Evolutionary conservation across 768 basidiomycete species (phyloP).

Genomic region (Piloderma croceum): DNA sequence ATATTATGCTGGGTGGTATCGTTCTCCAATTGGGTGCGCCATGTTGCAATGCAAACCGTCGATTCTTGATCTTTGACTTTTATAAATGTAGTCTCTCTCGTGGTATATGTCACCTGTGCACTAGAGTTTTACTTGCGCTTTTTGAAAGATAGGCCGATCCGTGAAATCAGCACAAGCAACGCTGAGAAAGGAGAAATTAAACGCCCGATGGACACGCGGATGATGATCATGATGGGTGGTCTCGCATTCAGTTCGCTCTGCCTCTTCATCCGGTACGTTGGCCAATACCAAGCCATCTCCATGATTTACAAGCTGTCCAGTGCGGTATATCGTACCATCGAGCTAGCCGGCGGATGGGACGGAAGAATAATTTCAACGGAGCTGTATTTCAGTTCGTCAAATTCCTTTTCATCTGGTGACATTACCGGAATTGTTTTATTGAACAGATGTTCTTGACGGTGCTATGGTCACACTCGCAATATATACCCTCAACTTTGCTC

Average conservation of each 20-base stretch:
- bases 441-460: conserved; percentile 45
- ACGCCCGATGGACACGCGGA: neutral
- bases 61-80: neutral
- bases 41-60: neutral
- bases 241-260: conserved; percentile 7
- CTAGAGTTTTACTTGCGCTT: conserved; percentile 45
- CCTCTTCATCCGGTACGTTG: conserved; percentile 17
- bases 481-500: conserved; percentile 38
- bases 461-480: conserved; percentile 43
- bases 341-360: conserved; percentile 46
- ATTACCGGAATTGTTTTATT: neutral
- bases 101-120: conserved; percentile 35
- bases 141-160: conserved; percentile 29
- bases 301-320: conserved; percentile 19
- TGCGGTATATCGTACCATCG: conserved; percentile 47
- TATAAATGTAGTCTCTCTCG: conserved; percentile 32
- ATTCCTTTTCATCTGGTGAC: neutral
- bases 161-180: conserved; percentile 4
- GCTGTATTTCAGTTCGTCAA: conserved; percentile 37
- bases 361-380: conserved; percentile 46
- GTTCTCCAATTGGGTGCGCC: conserved; percentile 47
- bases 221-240: neutral
- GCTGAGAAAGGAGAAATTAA: neutral
- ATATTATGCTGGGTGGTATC: conserved; percentile 62
- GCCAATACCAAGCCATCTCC: neutral